phyloP scores from a whole-genome alignment of 2,329 filamentous ascomycete species.

The Allantophomopsis cytisporea region DNA sequence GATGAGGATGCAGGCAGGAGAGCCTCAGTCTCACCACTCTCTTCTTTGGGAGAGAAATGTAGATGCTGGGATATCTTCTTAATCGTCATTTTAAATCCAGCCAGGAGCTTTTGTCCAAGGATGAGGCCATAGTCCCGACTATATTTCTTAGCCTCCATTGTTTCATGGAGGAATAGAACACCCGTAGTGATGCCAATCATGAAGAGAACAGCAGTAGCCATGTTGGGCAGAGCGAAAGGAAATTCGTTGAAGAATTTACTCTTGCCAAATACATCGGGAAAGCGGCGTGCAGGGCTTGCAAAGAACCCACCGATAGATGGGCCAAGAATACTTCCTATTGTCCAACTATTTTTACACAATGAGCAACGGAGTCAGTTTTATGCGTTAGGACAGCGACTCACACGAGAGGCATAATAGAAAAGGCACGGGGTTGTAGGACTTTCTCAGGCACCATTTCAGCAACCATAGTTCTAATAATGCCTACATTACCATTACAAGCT shows the following conservation, averaged over 20 bases:
- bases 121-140: constrained; percentile 62
- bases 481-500: constrained; percentile 76
- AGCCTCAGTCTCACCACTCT: constrained; percentile 41
- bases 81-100: constrained; percentile 12
- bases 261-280: constrained; percentile 56
- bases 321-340: constrained; percentile 74
- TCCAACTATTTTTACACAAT: constrained; percentile 39
- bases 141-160: constrained; percentile 57
- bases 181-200: constrained; percentile 62
- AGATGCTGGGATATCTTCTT: constrained; percentile 6
- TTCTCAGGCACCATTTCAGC: constrained; percentile 84
- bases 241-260: constrained; percentile 58
- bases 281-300: constrained; percentile 64
- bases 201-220: constrained; percentile 67
- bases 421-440: constrained; percentile 76
- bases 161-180: constrained; percentile 75
- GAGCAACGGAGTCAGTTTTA: neutral
- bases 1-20: constrained; percentile 28
- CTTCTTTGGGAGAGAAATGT: constrained; percentile 16
- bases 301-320: constrained; percentile 80
- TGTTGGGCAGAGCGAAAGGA: constrained; percentile 75
- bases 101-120: constrained; percentile 53
- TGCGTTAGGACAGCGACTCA: neutral
- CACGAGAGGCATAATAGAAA: constrained; percentile 84
- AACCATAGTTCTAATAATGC: constrained; percentile 83